Conservation (phyloP, 2,329 filamentous ascomycete genomes). For the Fusarium denticulatum region DNA sequence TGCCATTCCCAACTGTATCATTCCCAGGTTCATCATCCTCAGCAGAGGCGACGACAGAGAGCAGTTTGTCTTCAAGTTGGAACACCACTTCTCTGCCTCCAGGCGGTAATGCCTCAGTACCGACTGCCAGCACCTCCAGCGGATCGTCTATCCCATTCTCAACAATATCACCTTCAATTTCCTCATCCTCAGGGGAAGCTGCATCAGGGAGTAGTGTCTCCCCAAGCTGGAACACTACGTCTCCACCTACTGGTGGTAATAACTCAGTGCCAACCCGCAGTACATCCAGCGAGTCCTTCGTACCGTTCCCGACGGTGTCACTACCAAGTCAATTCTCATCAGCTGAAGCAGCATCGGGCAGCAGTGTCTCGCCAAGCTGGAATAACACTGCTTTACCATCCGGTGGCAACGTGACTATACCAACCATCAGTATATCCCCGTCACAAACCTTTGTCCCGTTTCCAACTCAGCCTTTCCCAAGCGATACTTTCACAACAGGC, state of each 20-base stretch:
- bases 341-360: background rate
- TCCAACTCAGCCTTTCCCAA: background rate
- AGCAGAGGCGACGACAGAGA: background rate
- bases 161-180: too few relatives aligned
- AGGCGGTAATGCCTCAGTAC: background rate
- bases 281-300: background rate
- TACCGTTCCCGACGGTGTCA: background rate
- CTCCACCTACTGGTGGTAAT: background rate
- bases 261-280: background rate
- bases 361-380: background rate
- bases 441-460: background rate
- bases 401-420: background rate
- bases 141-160: too few relatives aligned
- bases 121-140: background rate
- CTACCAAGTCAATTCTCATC: background rate
- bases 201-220: too few relatives aligned
- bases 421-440: background rate
- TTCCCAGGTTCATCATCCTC: fast-evolving
- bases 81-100: background rate
- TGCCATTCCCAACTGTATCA: background rate
- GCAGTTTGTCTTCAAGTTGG: background rate
- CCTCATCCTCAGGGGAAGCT: too few relatives aligned
- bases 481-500: background rate
- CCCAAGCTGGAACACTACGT: background rate
- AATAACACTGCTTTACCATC: background rate